Evolutionary conservation across 2,329 filamentous ascomycete genomes (phyloP).

Genomic region (Calonectria naviculata): DNA sequence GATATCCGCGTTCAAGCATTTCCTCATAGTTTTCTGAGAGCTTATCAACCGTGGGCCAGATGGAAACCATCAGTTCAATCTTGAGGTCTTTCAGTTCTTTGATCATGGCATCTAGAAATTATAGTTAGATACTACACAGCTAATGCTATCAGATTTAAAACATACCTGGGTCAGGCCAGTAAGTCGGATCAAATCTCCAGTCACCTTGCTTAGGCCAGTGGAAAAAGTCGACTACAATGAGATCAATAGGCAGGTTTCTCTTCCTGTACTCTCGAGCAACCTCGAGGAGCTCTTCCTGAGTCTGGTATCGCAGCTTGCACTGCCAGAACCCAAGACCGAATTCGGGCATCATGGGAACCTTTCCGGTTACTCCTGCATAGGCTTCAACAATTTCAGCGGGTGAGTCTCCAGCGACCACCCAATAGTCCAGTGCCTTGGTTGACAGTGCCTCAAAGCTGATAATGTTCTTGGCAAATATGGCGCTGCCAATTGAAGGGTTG

Average conservation of each 20-base stretch:
- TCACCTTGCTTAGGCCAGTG: constrained; percentile 76
- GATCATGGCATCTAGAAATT: constrained; percentile 67
- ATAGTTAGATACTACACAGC: not conserved
- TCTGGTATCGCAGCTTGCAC: constrained; percentile 74
- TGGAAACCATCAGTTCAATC: constrained; percentile 76
- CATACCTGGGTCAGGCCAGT: constrained; percentile 72
- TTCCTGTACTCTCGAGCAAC: constrained; percentile 70
- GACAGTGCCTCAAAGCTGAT: constrained; percentile 71
- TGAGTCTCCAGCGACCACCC: constrained; percentile 68
- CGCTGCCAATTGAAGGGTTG: constrained; percentile 70
- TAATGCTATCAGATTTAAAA: not conserved
- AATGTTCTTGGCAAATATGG: constrained; percentile 69
- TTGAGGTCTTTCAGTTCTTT: constrained; percentile 67
- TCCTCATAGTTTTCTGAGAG: constrained; percentile 69
- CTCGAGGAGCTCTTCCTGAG: constrained; percentile 70
- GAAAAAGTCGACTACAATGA: constrained; percentile 76
- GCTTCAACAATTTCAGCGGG: constrained; percentile 66
- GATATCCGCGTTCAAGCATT: constrained; percentile 70
- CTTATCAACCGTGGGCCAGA: constrained; percentile 75
- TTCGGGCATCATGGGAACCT: constrained; percentile 75
- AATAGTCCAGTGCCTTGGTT: constrained; percentile 70
- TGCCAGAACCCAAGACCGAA: constrained; percentile 78
- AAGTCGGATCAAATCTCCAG: constrained; percentile 73
- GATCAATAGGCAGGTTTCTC: constrained; percentile 67
- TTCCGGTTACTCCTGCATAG: constrained; percentile 68